phyloP scores from a whole-genome alignment of 2,329 filamentous ascomycete species.

The Podosphaera fusca region DNA sequence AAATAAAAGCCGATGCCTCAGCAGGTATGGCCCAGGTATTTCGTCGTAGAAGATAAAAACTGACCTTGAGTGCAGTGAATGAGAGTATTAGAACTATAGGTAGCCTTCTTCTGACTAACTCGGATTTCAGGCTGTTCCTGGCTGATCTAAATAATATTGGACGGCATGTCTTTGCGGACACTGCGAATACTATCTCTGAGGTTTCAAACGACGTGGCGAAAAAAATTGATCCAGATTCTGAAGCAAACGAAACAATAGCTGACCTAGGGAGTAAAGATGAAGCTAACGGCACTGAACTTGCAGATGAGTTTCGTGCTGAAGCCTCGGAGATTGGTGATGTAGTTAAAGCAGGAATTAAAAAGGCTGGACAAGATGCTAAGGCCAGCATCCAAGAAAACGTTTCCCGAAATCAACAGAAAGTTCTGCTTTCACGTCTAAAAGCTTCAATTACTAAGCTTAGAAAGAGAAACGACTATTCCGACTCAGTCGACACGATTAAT shows the following conservation, averaged over 20 bases:
- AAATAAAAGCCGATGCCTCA: constrained; percentile 44
- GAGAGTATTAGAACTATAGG: constrained; percentile 65
- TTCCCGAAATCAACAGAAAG: constrained; percentile 46
- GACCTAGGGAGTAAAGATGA: constrained; percentile 25
- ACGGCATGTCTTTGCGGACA: constrained; percentile 68
- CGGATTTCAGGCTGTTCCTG: constrained; percentile 71
- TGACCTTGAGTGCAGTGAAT: constrained; percentile 30
- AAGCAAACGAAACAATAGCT: constrained; percentile 32
- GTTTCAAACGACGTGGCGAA: constrained; percentile 54
- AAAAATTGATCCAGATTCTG: constrained; percentile 42
- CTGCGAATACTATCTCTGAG: constrained; percentile 54
- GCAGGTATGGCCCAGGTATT: constrained; percentile 27
- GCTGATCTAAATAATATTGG: constrained; percentile 58
- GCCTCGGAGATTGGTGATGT: constrained; percentile 26
- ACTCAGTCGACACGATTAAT: constrained; percentile 62
- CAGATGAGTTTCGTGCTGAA: constrained; percentile 39
- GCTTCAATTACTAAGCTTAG: constrained; percentile 51
- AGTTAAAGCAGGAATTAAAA: constrained; percentile 20
- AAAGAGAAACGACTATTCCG: constrained; percentile 57
- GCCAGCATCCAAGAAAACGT: constrained; percentile 55
- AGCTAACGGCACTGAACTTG: constrained; percentile 19
- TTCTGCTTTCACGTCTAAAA: constrained; percentile 54
- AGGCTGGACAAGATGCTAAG: constrained; percentile 33
- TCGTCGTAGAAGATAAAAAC: constrained; percentile 7
- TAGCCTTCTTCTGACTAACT: constrained; percentile 67